These are phyloP conservation scores for Periconia sp. DNA, from an alignment of 2,329 filamentous ascomycete genomes.

Conservation along the genomic window DNA sequence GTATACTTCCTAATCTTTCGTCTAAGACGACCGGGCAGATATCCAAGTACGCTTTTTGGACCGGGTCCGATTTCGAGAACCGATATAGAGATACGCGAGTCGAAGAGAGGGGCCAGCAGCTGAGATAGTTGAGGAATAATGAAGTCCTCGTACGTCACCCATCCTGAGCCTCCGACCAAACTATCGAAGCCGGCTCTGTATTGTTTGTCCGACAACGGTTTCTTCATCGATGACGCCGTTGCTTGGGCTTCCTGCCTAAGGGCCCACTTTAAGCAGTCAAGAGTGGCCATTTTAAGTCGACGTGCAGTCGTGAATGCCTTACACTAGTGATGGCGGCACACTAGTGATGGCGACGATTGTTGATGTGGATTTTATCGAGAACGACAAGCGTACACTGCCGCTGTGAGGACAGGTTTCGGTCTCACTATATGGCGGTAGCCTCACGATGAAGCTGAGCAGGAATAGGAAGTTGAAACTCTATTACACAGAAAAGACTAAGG, in stretches of 20 bases:
- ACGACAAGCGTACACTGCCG: conserved; percentile 12
- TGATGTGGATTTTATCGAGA: conserved; percentile 16
- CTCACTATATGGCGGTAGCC: too few species aligned
- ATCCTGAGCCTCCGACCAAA: conserved; percentile 45
- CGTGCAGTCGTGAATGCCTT: conserved; percentile 7
- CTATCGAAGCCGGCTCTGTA: conserved; percentile 58
- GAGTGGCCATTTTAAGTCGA: conserved; percentile 49
- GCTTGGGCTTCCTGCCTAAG: conserved; percentile 42
- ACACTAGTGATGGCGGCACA: conserved; percentile 10
- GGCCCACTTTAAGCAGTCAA: conserved; percentile 51
- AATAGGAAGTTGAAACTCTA: too few species aligned
- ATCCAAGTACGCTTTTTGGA: conserved; percentile 59
- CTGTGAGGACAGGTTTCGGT: too few species aligned
- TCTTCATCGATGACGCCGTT: conserved; percentile 25
- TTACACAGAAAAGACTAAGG: too few species aligned
- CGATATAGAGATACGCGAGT: conserved; percentile 54
- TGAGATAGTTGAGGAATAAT: conserved; percentile 57
- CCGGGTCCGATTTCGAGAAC: conserved; percentile 67
- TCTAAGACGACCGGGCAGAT: conserved; percentile 53
- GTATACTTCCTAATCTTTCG: conserved; percentile 57
- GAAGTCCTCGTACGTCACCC: conserved; percentile 57
- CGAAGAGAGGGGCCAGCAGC: conserved; percentile 51
- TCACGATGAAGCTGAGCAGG: too few species aligned
- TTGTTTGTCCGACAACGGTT: conserved; percentile 54
- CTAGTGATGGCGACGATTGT: conserved; percentile 12